Evolutionary conservation across 768 basidiomycete genomes (phyloP), one percentile per base, ranked within the genome.

Genomic region (Mycena galericulata): DNA sequence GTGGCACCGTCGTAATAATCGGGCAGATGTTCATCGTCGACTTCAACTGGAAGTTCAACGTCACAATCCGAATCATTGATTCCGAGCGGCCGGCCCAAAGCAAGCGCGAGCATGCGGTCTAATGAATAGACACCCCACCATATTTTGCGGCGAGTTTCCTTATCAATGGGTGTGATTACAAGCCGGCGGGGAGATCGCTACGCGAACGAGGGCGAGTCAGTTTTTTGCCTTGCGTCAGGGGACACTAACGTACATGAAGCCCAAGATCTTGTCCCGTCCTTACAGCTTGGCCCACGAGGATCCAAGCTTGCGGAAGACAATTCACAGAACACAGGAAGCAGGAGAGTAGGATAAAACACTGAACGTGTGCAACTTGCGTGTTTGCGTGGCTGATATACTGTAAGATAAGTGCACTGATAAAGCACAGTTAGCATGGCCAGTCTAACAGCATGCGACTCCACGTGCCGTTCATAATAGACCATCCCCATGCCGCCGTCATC

Each of bases 121-220:
- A 97, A 83, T 27, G 90, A 90, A 75, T 97, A 97, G 29, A 96
- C 93, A 46, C 92, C 90, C 94, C 96, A 97, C 96, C 96, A 97
- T 56, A 96, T 91, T 80, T 96, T 95, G 69, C 92, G 85, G 32
- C 95, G 89, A 0, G 94, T 93, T 79, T 97, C 94, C 79, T 95
- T 97, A 78, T 97, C 94, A 43, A 93, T 87, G 40, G 90, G 83
- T 22, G 89, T 81, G 38, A 96, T 83, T 20, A 84, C 75, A 50
- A 96, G 85, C 49, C 93, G 88, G 56, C 91, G 88, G 5, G 94
- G 92, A 3, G 95, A 95, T 64, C 96, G 92, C 95, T 96, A 72
- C 41, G 49, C 45, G 47, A 55, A 55, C 36, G 76, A 63, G 26
- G 60, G 47, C 55, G 72, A 56, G 46, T 69, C 38, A 68, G 69